Evolutionary conservation across 2,329 filamentous ascomycete genomes (phyloP).

Genomic region (Cryoendolithus antarcticus): DNA sequence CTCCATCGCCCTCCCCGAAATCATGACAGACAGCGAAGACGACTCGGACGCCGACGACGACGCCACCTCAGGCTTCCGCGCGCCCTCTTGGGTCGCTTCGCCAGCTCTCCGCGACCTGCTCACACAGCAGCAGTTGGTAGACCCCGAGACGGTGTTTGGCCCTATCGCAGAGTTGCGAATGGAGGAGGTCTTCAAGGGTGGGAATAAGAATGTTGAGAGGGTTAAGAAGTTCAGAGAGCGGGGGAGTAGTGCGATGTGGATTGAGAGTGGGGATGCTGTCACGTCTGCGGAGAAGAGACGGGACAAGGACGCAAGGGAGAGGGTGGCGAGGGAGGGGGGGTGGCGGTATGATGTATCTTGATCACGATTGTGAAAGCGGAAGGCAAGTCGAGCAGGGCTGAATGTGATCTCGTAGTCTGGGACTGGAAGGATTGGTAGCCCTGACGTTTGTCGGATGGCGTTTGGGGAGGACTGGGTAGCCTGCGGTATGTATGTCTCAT

Average conservation of each 20-base stretch:
- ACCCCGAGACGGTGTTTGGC: constrained; percentile 78
- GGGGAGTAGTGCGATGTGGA: constrained; percentile 93
- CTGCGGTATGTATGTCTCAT: too few species aligned
- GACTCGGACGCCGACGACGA: constrained; percentile 52
- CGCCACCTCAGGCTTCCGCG: constrained; percentile 38
- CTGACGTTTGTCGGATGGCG: too few species aligned
- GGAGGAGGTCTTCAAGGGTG: constrained; percentile 77
- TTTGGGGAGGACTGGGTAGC: too few species aligned
- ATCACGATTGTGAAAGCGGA: neutral
- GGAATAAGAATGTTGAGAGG: constrained; percentile 61
- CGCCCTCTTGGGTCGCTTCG: constrained; percentile 79
- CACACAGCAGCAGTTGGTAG: constrained; percentile 68
- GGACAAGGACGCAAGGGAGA: constrained; percentile 68
- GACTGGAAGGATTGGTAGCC: too few species aligned
- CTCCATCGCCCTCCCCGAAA: constrained; percentile 82
- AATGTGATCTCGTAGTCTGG: too few species aligned
- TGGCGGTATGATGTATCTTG: constrained; percentile 52
- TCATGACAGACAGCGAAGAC: constrained; percentile 87
- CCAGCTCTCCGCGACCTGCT: constrained; percentile 68
- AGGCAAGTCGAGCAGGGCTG: too few species aligned
- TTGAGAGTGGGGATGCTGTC: constrained; percentile 56
- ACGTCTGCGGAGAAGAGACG: constrained; percentile 78
- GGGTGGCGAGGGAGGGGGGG: constrained; percentile 67
- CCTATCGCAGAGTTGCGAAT: constrained; percentile 79
- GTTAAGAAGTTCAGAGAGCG: constrained; percentile 80